Conservation (phyloP, 331 rosid species). For the Phaseolus coccineus region DNA sequence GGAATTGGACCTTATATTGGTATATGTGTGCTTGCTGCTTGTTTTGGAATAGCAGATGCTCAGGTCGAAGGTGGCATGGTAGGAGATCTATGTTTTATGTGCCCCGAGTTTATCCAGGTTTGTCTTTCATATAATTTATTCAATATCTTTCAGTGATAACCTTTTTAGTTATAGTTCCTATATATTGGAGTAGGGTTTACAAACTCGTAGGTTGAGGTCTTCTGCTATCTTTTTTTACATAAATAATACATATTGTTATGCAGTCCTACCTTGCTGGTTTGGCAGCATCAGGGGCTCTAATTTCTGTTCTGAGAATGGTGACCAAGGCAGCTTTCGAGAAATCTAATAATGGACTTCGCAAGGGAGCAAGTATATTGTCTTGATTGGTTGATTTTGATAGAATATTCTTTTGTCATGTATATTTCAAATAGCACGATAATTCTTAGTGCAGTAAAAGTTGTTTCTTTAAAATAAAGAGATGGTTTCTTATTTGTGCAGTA, state of each 20-base stretch:
- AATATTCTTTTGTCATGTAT: neutral
- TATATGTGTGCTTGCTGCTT: conserved; percentile 60
- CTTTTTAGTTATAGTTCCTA: neutral
- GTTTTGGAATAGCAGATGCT: conserved; percentile 84
- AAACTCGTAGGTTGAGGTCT: neutral
- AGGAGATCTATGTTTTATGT: conserved; percentile 82
- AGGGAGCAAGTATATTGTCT: conserved; percentile 71
- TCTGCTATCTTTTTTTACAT: conserved; percentile 12
- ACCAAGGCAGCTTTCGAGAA: conserved; percentile 76
- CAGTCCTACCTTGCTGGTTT: conserved; percentile 88
- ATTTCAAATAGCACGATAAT: neutral
- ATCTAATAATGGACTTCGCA: conserved; percentile 76
- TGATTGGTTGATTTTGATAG: neutral
- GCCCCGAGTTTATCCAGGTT: conserved; percentile 90
- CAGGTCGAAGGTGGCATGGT: conserved; percentile 87
- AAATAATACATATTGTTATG: neutral
- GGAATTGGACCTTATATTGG: conserved; percentile 78
- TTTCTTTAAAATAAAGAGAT: neutral
- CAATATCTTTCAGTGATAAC: neutral
- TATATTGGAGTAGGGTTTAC: neutral
- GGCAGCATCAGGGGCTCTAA: conserved; percentile 85
- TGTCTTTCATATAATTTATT: neutral
- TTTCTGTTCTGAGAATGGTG: conserved; percentile 66
- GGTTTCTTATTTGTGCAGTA: conserved; percentile 63
- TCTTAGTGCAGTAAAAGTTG: neutral